Evolutionary conservation across 2,329 filamentous ascomycete genomes (phyloP).

Genomic region (Fragosphaeria purpurea): DNA sequence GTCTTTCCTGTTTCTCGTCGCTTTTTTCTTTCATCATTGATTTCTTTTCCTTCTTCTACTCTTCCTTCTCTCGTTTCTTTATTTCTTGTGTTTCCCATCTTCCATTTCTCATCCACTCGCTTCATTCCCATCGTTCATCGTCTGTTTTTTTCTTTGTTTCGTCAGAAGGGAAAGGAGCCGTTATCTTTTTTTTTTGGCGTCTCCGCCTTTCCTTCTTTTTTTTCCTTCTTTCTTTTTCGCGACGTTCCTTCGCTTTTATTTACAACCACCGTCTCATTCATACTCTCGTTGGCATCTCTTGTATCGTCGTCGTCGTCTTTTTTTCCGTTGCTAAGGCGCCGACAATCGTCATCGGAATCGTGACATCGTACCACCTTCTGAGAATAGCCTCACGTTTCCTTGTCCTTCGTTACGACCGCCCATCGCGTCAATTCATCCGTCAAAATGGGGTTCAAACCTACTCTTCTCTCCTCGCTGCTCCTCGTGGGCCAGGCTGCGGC

Average conservation of each 20-base stretch:
- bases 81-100: neutral
- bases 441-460: conserved; percentile 21
- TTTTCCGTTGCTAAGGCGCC: neutral
- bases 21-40: neutral
- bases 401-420: neutral
- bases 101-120: neutral
- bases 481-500: conserved; percentile 28
- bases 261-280: neutral
- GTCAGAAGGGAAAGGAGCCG: neutral
- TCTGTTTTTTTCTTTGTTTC: neutral
- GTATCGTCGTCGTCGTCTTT: neutral
- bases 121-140: conserved; percentile 3
- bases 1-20: neutral
- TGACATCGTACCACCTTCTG: too few species aligned
- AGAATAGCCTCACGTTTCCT: neutral
- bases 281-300: conserved; percentile 6
- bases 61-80: neutral
- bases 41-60: neutral
- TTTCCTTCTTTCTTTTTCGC: neutral
- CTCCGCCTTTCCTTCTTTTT: neutral
- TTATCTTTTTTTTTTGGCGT: neutral
- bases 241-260: neutral
- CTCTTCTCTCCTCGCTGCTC: conserved; percentile 24
- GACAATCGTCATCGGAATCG: neutral
- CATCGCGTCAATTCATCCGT: neutral